Base-by-base conservation (phyloP, 2,329 filamentous ascomycete species). In the Colletotrichum tanaceti region DNA sequence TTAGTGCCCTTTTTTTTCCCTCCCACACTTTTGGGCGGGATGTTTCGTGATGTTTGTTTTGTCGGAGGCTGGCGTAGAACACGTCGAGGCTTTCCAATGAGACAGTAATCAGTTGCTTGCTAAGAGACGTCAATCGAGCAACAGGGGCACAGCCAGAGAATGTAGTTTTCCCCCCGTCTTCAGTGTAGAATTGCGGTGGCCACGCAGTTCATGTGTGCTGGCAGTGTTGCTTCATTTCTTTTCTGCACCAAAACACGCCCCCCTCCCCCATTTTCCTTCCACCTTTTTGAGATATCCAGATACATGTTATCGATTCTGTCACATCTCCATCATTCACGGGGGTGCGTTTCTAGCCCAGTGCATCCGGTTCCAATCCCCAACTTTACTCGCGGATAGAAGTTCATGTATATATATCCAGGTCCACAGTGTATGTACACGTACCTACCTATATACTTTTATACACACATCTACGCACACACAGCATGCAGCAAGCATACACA, bases 231-330 rank as follows among this genome's bases (percentile, higher is more conserved):
- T 35, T 10, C 32, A 9, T 35, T 32, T 24, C 2, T 43, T 32
- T 53, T 39, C 2, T 18, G 18, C 39, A 24, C 9, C 32, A 20
- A 16, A n/a, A n/a, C n/a, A 32, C 28, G 9, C 28, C 6, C 28
- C 28, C 28, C 28, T 6, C 28, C 28, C 6, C 6, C 28, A 4
- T n/a, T 32, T 7, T 32, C 28, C 28, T 32, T 32, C 28, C 28
- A 32, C 28, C 28, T 9, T 61, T 47, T 20, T 38, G 59, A 66
- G 58, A 63, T 66, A 63, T 63, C 63, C 58, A 62, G 28, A 39
- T 5, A 24, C 14, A 35, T 32, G 18, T 46, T 39, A 32, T 54
- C 11, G 50, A 10, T 18, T 18, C 13, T 18, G 24, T 32, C 14
- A 6, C 28, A 14, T 5, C 28, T 38, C 9, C 39, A 4, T 35